A percentile compares a stretch with the other conserved stretches of the same genome.
Evolutionary conservation across 441 rosid genomes (phyloP).

Genomic region (Biscutella laevigata): DNA sequence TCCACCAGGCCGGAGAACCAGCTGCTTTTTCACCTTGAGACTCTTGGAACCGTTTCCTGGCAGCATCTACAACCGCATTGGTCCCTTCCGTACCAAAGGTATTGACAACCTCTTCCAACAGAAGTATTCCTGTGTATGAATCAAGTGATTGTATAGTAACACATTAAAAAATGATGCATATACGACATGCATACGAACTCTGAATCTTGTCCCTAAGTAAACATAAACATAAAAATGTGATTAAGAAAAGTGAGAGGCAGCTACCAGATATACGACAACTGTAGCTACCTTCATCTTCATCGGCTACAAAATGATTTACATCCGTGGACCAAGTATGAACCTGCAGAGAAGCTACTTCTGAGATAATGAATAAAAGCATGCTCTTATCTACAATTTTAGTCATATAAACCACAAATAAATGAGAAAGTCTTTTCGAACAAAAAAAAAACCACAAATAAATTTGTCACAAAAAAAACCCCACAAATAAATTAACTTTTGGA

Average conservation of each 20-base stretch:
- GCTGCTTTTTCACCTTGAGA: conserved; percentile 63
- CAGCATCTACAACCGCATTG: conserved; percentile 61
- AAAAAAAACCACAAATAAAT: too few relatives aligned
- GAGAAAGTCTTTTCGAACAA: too few relatives aligned
- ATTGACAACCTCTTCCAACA: conserved; percentile 75
- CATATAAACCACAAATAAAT: not conserved
- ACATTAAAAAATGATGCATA: conserved; percentile 6
- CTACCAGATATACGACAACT: conserved; percentile 93
- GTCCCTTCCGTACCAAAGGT: conserved; percentile 70
- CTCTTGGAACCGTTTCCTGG: conserved; percentile 55
- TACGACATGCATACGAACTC: conserved; percentile 3
- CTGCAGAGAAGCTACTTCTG: conserved; percentile 32
- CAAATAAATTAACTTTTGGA: not conserved
- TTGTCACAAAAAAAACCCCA: too few relatives aligned
- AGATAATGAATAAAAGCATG: conserved; percentile 9
- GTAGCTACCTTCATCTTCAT: conserved; percentile 87
- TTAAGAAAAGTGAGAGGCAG: conserved; percentile 19
- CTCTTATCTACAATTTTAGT: not conserved
- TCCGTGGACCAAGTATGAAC: conserved; percentile 75
- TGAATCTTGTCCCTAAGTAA: not conserved
- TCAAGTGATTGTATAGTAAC: conserved; percentile 20
- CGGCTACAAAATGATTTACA: conserved; percentile 86
- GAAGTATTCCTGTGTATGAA: conserved; percentile 58
- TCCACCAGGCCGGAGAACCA: conserved; percentile 84
- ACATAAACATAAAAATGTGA: conserved; percentile 5